Evolutionary conservation across 2,329 filamentous ascomycete genomes (phyloP).

Genomic region (Fusarium dlaminii): DNA sequence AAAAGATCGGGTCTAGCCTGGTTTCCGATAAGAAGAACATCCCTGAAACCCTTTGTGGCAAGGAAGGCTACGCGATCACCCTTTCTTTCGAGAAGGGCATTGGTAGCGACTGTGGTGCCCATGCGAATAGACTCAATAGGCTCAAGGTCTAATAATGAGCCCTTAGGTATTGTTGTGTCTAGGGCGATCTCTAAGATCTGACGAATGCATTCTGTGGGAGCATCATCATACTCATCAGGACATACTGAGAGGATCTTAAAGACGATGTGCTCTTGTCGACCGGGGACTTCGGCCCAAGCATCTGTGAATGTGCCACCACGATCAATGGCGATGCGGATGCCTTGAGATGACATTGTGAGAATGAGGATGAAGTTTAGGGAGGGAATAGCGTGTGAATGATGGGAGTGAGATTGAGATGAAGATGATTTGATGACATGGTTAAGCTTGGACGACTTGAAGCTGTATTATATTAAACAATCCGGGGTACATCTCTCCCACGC

Average conservation of each 20-base stretch:
- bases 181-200: constrained; percentile 50
- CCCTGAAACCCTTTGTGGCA: constrained; percentile 77
- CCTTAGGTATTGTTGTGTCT: constrained; percentile 46
- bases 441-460: constrained; percentile 8
- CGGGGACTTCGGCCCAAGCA: constrained; percentile 37
- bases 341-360: constrained; percentile 30
- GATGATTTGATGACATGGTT: neutral
- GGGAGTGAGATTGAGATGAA: neutral
- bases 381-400: neutral
- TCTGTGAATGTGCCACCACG: constrained; percentile 45
- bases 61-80: constrained; percentile 77
- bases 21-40: constrained; percentile 77
- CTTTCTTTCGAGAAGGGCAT: constrained; percentile 78
- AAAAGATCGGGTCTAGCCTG: constrained; percentile 79
- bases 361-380: neutral
- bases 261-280: constrained; percentile 35
- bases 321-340: constrained; percentile 44
- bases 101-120: constrained; percentile 84
- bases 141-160: constrained; percentile 47
- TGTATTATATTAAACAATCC: constrained; percentile 24
- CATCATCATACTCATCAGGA: constrained; percentile 76
- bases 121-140: constrained; percentile 74
- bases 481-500: neutral
- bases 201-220: constrained; percentile 77
- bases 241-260: constrained; percentile 60